These are phyloP conservation scores for Emmonsiellopsis sp. DNA, from an alignment of 2,329 filamentous ascomycete genomes.

Conservation along the genomic window DNA sequence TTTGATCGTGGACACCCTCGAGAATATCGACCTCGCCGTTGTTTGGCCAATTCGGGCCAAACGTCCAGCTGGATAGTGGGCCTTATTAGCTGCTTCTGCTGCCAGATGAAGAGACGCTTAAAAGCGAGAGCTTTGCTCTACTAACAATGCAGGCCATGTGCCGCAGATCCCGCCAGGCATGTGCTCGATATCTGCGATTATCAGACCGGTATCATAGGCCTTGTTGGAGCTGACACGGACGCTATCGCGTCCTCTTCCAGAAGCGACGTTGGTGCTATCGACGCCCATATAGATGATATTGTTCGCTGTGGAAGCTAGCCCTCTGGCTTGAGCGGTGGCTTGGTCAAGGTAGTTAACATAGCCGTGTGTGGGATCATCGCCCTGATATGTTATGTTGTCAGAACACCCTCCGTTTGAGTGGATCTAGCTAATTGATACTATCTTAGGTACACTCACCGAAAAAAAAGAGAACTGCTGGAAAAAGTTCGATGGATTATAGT, in stretches of 20 bases:
- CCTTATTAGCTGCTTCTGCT: background rate
- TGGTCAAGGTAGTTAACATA: conserved; percentile 47
- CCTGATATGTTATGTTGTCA: conserved; percentile 11
- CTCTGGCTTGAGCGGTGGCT: conserved; percentile 12
- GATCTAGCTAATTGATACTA: background rate
- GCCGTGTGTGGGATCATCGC: conserved; percentile 56
- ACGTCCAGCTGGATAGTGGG: conserved; percentile 21
- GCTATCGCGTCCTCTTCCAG: conserved; percentile 19
- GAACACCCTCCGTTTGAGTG: background rate
- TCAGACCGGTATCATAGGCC: conserved; percentile 25
- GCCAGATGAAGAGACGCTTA: background rate
- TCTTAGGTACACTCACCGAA: background rate
- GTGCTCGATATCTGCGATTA: conserved; percentile 28
- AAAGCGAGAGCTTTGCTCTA: conserved; percentile 1
- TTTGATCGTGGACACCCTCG: conserved; percentile 56
- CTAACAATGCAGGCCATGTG: conserved; percentile 28
- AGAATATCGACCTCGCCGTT: conserved; percentile 64
- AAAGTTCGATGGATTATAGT: background rate
- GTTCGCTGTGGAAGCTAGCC: conserved; percentile 12
- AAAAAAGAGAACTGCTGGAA: background rate
- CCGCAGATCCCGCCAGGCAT: conserved; percentile 27
- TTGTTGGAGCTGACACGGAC: conserved; percentile 19
- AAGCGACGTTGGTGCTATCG: conserved; percentile 17
- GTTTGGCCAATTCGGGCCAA: conserved; percentile 55
- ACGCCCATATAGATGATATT: conserved; percentile 23